A percentile compares a stretch with the other conserved stretches of the same genome.
Conservation (phyloP, 805 yeast genomes). For the Kodamaea restingae region DNA sequence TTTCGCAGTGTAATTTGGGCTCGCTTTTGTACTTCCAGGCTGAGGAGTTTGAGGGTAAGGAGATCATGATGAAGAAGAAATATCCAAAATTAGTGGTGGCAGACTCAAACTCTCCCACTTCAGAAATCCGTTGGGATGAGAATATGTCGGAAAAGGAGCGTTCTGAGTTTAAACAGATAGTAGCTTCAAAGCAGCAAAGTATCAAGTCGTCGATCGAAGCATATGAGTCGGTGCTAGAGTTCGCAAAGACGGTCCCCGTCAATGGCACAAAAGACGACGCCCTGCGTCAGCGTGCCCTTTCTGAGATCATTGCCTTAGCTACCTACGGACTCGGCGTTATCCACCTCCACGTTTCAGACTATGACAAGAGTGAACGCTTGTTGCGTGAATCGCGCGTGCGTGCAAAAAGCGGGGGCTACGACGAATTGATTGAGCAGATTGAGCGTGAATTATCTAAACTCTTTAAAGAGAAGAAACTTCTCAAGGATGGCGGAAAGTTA, state of each 20-base stretch:
- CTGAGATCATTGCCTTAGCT: conserved; percentile 62
- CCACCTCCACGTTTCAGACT: conserved; percentile 54
- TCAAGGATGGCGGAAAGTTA: conserved; percentile 9
- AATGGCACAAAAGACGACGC: background rate
- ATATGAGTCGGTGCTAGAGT: conserved; percentile 33
- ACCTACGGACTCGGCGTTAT: conserved; percentile 85
- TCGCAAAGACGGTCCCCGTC: conserved; percentile 19
- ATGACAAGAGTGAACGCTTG: conserved; percentile 54
- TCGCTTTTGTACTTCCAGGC: conserved; percentile 65
- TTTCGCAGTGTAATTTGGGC: conserved; percentile 67
- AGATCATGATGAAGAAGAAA: conserved; percentile 21
- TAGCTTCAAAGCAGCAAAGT: conserved; percentile 21
- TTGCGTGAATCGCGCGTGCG: conserved; percentile 67
- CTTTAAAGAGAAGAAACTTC: conserved; percentile 27
- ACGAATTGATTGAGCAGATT: conserved; percentile 57
- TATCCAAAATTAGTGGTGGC: background rate
- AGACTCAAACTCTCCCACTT: background rate
- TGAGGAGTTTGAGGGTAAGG: conserved; percentile 54
- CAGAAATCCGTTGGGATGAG: conserved; percentile 13
- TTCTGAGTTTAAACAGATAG: conserved; percentile 16
- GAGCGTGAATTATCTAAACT: conserved; percentile 63
- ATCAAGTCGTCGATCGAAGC: conserved; percentile 29
- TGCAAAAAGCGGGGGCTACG: conserved; percentile 63
- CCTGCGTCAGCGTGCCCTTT: conserved; percentile 1
- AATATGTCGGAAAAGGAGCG: conserved; percentile 23